These are phyloP conservation scores for Eucalyptus guilfoylei DNA, from an alignment of 345 rosid species.

Conservation along the genomic window DNA sequence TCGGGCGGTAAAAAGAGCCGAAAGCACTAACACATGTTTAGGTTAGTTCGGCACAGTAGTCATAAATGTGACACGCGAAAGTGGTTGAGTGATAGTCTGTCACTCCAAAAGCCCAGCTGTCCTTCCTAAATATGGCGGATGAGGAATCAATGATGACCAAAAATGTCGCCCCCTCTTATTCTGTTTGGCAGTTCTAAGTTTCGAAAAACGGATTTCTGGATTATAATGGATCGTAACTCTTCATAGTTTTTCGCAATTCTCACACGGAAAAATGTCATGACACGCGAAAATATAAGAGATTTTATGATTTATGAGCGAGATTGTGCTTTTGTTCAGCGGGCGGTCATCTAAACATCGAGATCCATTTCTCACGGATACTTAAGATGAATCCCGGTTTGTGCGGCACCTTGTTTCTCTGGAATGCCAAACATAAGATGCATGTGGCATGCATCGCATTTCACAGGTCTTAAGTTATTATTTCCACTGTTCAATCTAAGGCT, in stretches of 20 bases:
- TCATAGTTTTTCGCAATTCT: not conserved
- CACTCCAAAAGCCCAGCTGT: not conserved
- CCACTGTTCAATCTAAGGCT: not conserved
- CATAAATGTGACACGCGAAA: not conserved
- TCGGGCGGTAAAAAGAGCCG: not conserved
- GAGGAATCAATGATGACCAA: not conserved
- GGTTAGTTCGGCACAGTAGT: not conserved
- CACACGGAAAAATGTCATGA: not conserved
- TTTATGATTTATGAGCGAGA: not conserved
- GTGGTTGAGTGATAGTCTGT: not conserved
- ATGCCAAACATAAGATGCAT: not conserved
- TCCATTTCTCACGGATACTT: not conserved
- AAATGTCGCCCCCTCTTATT: not conserved
- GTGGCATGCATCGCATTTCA: not conserved
- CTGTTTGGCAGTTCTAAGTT: not conserved
- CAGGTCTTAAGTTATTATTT: not conserved
- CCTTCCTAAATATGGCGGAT: not conserved
- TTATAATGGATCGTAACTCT: not conserved
- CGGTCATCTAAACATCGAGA: not conserved
- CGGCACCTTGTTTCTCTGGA: no score
- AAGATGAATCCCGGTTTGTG: not conserved
- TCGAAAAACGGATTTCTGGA: not conserved
- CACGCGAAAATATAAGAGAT: not conserved
- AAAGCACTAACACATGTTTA: not conserved
- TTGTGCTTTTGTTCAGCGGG: not conserved